These are phyloP conservation scores for Solanum hybrid DNA, from an alignment of 305 asterid genomes.

Conservation along the genomic window DNA sequence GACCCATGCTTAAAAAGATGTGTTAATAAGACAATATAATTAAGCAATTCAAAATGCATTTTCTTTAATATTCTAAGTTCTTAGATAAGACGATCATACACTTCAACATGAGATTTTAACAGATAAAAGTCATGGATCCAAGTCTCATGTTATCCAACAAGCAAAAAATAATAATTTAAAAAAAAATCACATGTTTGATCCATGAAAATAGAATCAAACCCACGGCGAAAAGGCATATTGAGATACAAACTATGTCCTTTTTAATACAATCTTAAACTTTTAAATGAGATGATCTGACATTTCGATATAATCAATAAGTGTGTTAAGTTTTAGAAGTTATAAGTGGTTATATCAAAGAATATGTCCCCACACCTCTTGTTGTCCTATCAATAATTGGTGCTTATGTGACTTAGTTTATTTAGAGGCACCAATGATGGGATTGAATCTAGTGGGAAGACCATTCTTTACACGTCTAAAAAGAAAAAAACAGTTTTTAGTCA, in stretches of 20 bases:
- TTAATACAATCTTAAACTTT: neutral
- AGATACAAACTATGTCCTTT: neutral
- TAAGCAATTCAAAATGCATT: neutral
- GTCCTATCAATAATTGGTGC: constrained; percentile 59
- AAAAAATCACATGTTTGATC: neutral
- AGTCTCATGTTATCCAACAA: neutral
- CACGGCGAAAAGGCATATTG: neutral
- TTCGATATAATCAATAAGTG: neutral
- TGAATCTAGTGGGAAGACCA: constrained; percentile 63
- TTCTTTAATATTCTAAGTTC: neutral
- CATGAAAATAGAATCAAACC: neutral
- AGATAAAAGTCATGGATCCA: neutral
- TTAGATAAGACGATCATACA: neutral
- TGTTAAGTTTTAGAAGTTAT: neutral
- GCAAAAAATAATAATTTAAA: no score
- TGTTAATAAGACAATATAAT: neutral
- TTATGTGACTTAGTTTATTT: constrained; percentile 27
- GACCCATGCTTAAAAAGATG: neutral
- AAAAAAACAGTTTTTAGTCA: constrained; percentile 10
- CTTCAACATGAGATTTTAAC: neutral
- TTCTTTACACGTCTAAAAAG: constrained; percentile 59
- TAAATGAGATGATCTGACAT: neutral
- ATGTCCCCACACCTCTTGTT: constrained; percentile 12
- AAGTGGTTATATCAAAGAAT: constrained; percentile 19
- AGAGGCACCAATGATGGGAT: constrained; percentile 38